These are phyloP conservation scores for Aspergillus sp. DNA, from an alignment of 2,329 filamentous ascomycete genomes.

Conservation along the genomic window DNA sequence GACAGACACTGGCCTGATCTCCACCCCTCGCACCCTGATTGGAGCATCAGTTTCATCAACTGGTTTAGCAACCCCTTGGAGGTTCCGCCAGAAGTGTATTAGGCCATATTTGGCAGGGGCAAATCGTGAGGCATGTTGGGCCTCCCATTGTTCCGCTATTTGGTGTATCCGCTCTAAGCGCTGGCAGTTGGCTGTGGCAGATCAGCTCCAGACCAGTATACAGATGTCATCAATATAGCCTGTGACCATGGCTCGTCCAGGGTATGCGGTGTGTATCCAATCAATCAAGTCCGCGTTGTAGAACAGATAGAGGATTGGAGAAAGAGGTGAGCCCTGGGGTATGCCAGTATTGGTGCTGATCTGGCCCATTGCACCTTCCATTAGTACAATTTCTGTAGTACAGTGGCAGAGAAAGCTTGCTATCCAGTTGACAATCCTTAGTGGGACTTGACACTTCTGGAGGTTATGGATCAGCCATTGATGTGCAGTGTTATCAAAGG, in stretches of 20 bases:
- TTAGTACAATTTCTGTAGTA: not conserved
- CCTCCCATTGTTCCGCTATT: not conserved
- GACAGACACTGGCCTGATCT: not conserved
- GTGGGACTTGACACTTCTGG: not conserved
- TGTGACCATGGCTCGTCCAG: not conserved
- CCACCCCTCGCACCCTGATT: not conserved
- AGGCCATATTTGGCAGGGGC: not conserved
- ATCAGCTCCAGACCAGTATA: not conserved
- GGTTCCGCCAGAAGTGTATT: not conserved
- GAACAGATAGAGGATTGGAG: slow-evolving; percentile 20
- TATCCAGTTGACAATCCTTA: slow-evolving; percentile 13
- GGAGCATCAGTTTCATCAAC: not conserved
- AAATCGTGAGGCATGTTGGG: not conserved
- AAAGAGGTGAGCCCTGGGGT: slow-evolving; percentile 9
- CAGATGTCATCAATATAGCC: not conserved
- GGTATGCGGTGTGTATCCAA: not conserved
- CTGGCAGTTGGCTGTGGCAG: not conserved
- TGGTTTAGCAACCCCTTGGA: not conserved
- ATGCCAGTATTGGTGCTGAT: not conserved
- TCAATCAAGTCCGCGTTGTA: slow-evolving; percentile 17
- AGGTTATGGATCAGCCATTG: not conserved
- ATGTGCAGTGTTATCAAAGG: not conserved
- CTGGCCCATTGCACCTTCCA: not conserved
- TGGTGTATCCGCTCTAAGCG: not conserved
- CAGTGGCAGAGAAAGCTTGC: slow-evolving; percentile 7